phyloP scores from a whole-genome alignment of 306 rosid species.

The Bauhinia variegata region DNA sequence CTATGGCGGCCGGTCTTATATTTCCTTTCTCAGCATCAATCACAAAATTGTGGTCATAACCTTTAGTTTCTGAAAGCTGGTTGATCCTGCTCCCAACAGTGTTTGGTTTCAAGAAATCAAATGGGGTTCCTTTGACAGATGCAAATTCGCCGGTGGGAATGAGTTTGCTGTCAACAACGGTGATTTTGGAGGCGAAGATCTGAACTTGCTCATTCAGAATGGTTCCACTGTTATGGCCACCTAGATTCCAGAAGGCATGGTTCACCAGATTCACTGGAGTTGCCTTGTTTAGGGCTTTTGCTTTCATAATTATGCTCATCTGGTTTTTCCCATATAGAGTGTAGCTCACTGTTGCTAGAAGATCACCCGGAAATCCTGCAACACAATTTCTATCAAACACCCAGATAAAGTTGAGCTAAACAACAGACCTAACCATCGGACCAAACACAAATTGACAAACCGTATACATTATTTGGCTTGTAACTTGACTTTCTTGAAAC shows the following conservation, averaged over 20 bases:
- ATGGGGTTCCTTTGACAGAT: conserved; percentile 66
- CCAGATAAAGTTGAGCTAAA: too few species aligned
- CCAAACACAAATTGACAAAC: too few species aligned
- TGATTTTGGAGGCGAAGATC: conserved; percentile 70
- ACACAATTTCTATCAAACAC: background rate
- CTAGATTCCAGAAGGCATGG: conserved; percentile 87
- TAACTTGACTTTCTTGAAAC: too few species aligned
- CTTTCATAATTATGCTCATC: conserved; percentile 60
- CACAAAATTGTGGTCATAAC: conserved; percentile 79
- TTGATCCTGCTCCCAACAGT: conserved; percentile 64
- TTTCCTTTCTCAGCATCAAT: conserved; percentile 49
- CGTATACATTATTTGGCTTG: too few species aligned
- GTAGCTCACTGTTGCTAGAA: conserved; percentile 63
- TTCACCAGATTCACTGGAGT: conserved; percentile 85
- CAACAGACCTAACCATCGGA: too few species aligned
- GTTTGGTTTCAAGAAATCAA: conserved; percentile 72
- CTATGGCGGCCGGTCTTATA: conserved; percentile 43
- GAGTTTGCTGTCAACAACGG: conserved; percentile 57
- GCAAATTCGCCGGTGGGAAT: conserved; percentile 79
- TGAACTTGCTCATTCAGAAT: conserved; percentile 60
- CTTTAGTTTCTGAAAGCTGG: conserved; percentile 46
- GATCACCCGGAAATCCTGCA: conserved; percentile 90
- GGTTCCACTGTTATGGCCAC: conserved; percentile 75
- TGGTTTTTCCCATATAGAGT: conserved; percentile 46
- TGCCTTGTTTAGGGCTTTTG: conserved; percentile 76